phyloP scores from a whole-genome alignment of 331 rosid genomes.

The Malus hybrid region DNA sequence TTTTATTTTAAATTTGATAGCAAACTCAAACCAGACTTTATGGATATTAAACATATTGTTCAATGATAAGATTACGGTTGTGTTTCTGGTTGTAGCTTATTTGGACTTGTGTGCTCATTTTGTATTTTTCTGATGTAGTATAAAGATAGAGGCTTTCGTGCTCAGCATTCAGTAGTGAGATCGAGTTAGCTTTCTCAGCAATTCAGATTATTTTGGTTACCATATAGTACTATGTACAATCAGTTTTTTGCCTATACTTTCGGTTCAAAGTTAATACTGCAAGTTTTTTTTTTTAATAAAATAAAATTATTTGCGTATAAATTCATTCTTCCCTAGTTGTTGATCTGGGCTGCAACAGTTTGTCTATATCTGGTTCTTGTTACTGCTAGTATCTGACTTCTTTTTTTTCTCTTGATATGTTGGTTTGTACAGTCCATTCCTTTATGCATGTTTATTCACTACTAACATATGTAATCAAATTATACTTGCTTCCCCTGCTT shows the following conservation, averaged over 20 bases:
- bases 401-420: no score
- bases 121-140: no score
- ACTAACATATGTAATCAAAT: not conserved
- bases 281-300: no score
- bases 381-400: not conserved
- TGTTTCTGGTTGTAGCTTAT: not conserved
- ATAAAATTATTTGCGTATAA: not conserved
- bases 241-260: not conserved
- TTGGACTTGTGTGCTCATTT: not conserved
- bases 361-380: not conserved
- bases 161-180: not conserved
- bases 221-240: no score
- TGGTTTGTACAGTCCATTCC: not conserved
- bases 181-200: not conserved
- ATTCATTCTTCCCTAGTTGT: not conserved
- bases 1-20: not conserved
- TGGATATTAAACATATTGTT: not conserved
- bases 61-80: not conserved
- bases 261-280: not conserved
- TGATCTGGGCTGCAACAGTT: not conserved
- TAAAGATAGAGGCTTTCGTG: not conserved
- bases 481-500: not conserved
- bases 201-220: not conserved
- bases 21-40: not conserved
- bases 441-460: not conserved